Base-by-base conservation (phyloP, 208 protist species). In the Chromosphaera perkinsii region DNA sequence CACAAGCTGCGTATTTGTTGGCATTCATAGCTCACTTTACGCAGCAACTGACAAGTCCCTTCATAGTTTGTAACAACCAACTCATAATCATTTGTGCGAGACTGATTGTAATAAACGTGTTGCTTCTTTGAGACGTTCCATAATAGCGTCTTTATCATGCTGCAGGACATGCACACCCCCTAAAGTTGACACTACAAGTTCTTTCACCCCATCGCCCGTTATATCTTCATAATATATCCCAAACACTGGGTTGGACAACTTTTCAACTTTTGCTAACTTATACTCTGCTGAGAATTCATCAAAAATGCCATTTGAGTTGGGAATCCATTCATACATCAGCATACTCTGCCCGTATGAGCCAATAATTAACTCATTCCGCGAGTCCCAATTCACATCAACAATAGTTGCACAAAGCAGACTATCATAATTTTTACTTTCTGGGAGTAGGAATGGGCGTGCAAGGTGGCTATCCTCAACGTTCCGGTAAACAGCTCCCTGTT, bases 331-430 rank as follows among this genome's bases (percentile, higher is more conserved):
- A 24, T 54, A 54, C 5, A 29, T 29, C 48, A 54, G 9, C 7
- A 54, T 54, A 10, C 20, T 24, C n/a, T 29, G 48, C 26, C n/a
- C 48, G 29, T 54, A 54, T 5, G 48, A 32, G 5, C 48, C 48
- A 14, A 54, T 29, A 24, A 54, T 14, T 29, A 54, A 9, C 20
- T 54, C 48, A n/a, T 12, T 12, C 9, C 5, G 7, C 10, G n/a
- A 12, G 48, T 54, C 48, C 48, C 48, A 54, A 29, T 54, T 29
- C 5, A 54, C n/a, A 54, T 54, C 48, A 24, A 24, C 48, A 24
- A 54, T 9, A 29, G 10, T 10, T 31, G 26, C 48, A 54, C 48
- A 54, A 12, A 54, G 20, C 20, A 54, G 7, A 54, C 48, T 54
- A 29, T 54, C 48, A 9, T 29, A 29, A 10, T 29, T 9, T 5